These are phyloP conservation scores for Petunia secreta DNA, from an alignment of 257 asterid species.

Conservation along the genomic window DNA sequence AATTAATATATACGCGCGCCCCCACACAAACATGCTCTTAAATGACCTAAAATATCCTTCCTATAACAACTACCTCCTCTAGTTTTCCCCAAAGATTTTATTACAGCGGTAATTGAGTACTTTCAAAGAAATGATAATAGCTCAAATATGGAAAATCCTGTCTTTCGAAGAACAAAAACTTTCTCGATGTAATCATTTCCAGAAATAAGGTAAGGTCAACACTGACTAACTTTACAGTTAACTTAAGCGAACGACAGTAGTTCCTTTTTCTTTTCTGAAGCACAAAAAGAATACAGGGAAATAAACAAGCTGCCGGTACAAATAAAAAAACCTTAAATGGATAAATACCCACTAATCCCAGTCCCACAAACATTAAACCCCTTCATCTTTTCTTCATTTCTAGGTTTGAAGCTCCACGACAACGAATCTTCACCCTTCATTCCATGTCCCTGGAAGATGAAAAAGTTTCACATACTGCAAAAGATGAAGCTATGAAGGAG, in stretches of 20 bases:
- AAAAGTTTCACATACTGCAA: not conserved
- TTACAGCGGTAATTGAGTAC: not conserved
- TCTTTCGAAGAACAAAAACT: not conserved
- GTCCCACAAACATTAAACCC: not conserved
- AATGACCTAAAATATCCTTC: too few species aligned
- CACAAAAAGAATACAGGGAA: not conserved
- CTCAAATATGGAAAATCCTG: not conserved
- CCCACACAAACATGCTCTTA: too few species aligned
- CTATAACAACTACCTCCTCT: too few species aligned
- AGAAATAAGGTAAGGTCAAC: not conserved
- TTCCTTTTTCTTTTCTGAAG: not conserved
- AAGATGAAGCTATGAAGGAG: conserved; percentile 6
- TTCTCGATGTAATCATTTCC: not conserved
- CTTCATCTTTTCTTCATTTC: conserved; percentile 4
- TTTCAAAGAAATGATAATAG: not conserved
- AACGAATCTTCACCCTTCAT: not conserved
- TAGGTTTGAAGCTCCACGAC: not conserved
- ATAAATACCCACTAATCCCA: not conserved
- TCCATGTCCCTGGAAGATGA: not conserved
- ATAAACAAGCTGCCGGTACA: not conserved
- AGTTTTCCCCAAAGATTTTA: not conserved
- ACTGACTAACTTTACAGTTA: not conserved
- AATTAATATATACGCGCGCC: too few species aligned
- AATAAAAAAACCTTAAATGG: not conserved
- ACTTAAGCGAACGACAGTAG: not conserved